Conservation (phyloP, 257 asterid genomes). For the Perilla frutescens region DNA sequence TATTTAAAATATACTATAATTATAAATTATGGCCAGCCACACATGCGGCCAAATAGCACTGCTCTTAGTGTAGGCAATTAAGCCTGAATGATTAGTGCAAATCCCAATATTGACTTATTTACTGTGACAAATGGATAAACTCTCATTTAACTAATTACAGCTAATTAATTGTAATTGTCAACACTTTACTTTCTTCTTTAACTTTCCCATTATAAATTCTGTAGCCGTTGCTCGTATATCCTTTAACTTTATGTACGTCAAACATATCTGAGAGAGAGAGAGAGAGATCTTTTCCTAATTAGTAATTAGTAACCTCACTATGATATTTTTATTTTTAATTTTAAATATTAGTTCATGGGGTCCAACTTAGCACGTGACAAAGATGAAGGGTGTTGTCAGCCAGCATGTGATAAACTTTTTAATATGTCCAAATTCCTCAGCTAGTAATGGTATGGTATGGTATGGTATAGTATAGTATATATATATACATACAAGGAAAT, state of each 20-base stretch:
- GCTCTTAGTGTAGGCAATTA: too few relatives aligned
- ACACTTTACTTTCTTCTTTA: constrained; percentile 13
- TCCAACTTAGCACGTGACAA: constrained; percentile 86
- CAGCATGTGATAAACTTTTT: constrained; percentile 65
- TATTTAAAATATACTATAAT: too few relatives aligned
- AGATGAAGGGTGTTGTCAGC: constrained; percentile 73
- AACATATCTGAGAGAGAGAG: neutral
- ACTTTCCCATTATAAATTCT: constrained; percentile 17
- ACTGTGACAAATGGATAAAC: constrained; percentile 10
- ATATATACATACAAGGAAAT: neutral
- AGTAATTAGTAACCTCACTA: constrained; percentile 11
- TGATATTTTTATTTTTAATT: neutral
- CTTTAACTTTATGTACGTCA: constrained; percentile 24
- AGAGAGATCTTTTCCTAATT: constrained; percentile 23
- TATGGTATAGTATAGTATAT: too few relatives aligned
- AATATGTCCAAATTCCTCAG: constrained; percentile 28
- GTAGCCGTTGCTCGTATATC: constrained; percentile 31
- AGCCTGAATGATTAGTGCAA: constrained; percentile 17
- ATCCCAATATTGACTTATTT: constrained; percentile 26
- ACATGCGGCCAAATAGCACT: too few relatives aligned
- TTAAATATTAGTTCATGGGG: constrained; percentile 50
- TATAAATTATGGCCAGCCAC: too few relatives aligned
- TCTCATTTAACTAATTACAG: constrained; percentile 29
- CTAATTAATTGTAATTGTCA: constrained; percentile 26
- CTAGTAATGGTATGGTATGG: neutral